Evolutionary conservation across 345 rosid genomes (phyloP).

Genomic region (Acer campestre): DNA sequence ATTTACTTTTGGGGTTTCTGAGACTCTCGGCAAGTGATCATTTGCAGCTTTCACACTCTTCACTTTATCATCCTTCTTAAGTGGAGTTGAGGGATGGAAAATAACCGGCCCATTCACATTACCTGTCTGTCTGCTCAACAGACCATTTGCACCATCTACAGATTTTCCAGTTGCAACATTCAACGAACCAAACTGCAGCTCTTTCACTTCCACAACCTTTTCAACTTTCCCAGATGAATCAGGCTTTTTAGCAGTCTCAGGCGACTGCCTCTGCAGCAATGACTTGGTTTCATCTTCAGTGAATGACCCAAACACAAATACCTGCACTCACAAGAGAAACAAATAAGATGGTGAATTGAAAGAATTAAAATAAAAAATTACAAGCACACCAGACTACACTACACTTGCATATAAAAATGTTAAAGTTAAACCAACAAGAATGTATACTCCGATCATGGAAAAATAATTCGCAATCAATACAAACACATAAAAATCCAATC

Average conservation of each 20-base stretch:
- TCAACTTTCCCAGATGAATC: constrained; percentile 42
- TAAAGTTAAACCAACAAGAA: background rate
- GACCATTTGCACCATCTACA: constrained; percentile 41
- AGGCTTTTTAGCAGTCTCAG: constrained; percentile 47
- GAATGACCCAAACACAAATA: constrained; percentile 83
- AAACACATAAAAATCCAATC: background rate
- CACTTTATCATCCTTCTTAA: constrained; percentile 32
- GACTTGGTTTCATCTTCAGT: constrained; percentile 85
- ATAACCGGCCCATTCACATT: constrained; percentile 35
- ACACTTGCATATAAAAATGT: background rate
- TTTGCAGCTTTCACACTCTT: constrained; percentile 24
- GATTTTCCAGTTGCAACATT: constrained; percentile 38
- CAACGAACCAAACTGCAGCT: constrained; percentile 59
- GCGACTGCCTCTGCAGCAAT: constrained; percentile 41
- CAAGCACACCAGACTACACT: background rate
- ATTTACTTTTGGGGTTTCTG: constrained; percentile 38
- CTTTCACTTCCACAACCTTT: constrained; percentile 43
- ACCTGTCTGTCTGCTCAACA: constrained; percentile 27
- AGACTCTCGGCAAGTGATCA: constrained; percentile 24
- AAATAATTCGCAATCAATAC: background rate
- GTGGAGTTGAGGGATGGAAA: constrained; percentile 36
- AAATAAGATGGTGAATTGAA: constrained; percentile 2
- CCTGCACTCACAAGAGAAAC: constrained; percentile 33
- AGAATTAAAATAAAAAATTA: background rate
- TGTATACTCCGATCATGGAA: background rate